Percentiles rank a stretch among this genome's conserved stretches.
Evolutionary conservation across 192 early-diverging fungal genomes (phyloP).

Genomic region (Backusella tuberculispora): DNA sequence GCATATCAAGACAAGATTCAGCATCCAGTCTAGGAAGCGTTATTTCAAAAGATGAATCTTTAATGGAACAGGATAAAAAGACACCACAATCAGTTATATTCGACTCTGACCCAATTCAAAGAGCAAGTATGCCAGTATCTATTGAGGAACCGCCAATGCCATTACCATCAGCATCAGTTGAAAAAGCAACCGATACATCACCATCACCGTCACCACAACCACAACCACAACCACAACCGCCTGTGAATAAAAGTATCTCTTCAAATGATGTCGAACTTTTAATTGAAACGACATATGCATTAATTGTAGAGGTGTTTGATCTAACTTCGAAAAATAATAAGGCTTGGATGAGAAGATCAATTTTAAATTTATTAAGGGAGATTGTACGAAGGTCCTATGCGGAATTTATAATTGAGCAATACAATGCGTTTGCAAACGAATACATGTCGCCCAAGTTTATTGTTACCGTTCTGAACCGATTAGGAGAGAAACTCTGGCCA

Average conservation of each 20-base stretch:
- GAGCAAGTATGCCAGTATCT: background rate
- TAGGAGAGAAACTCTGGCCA: constrained; percentile 38
- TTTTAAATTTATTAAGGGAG: constrained; percentile 38
- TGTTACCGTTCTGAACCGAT: background rate
- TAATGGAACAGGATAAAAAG: background rate
- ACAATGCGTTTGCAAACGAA: constrained; percentile 33
- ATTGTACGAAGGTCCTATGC: constrained; percentile 41
- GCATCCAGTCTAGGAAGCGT: background rate
- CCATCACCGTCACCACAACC: background rate
- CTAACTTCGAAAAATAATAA: constrained; percentile 33
- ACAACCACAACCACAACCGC: no score
- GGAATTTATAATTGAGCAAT: constrained; percentile 32
- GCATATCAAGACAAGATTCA: background rate
- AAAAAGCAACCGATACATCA: background rate
- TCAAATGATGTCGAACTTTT: constrained; percentile 34
- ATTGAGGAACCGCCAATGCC: background rate
- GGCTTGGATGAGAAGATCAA: constrained; percentile 40
- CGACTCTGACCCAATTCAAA: background rate
- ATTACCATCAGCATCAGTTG: background rate
- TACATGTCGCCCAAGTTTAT: constrained; percentile 24
- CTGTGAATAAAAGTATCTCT: background rate
- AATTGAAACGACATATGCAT: constrained; percentile 42
- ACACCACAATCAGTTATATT: background rate
- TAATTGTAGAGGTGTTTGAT: constrained; percentile 41
- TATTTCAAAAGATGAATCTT: background rate